phyloP scores from a whole-genome alignment of 2,329 filamentous ascomycete species.

The Fusarium armeniacum region DNA sequence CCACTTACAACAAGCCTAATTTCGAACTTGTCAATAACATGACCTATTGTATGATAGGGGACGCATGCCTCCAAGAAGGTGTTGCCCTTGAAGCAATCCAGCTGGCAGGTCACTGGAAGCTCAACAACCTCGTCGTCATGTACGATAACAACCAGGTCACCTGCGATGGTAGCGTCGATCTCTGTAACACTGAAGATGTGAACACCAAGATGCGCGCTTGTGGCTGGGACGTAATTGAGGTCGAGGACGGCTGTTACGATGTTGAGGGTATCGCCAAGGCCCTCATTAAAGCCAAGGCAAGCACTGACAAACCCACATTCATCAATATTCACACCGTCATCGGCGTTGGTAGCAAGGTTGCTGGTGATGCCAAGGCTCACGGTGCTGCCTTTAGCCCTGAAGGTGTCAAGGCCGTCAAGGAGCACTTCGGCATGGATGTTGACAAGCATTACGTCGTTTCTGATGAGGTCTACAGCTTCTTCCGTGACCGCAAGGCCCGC shows the following conservation, averaged over 20 bases:
- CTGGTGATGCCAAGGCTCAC: slow-evolving; percentile 68
- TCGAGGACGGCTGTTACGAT: slow-evolving; percentile 67
- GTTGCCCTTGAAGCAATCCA: slow-evolving; percentile 69
- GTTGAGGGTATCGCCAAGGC: slow-evolving; percentile 60
- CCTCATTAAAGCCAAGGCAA: slow-evolving; percentile 59
- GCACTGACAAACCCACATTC: slow-evolving; percentile 66
- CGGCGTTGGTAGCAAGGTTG: slow-evolving; percentile 64
- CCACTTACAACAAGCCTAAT: slow-evolving; percentile 65
- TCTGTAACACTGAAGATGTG: slow-evolving; percentile 68
- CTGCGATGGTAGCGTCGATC: slow-evolving; percentile 69
- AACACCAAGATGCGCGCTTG: slow-evolving; percentile 70
- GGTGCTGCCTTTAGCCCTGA: slow-evolving; percentile 69
- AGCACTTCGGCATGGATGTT: slow-evolving; percentile 53
- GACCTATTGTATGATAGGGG: slow-evolving; percentile 70
- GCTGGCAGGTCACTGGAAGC: slow-evolving; percentile 67
- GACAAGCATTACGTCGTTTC: slow-evolving; percentile 55
- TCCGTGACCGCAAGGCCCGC: slow-evolving; percentile 59
- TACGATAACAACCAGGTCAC: slow-evolving; percentile 74
- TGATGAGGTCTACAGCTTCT: slow-evolving; percentile 66
- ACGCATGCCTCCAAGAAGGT: slow-evolving; percentile 71
- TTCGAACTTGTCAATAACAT: slow-evolving; percentile 64
- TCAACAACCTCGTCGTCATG: slow-evolving; percentile 70
- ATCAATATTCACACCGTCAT: slow-evolving; percentile 72
- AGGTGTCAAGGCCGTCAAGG: slow-evolving; percentile 62
- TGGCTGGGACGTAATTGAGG: slow-evolving; percentile 69